Evolutionary conservation across 768 basidiomycete species (phyloP).

Genomic region (Obba rivulosa): DNA sequence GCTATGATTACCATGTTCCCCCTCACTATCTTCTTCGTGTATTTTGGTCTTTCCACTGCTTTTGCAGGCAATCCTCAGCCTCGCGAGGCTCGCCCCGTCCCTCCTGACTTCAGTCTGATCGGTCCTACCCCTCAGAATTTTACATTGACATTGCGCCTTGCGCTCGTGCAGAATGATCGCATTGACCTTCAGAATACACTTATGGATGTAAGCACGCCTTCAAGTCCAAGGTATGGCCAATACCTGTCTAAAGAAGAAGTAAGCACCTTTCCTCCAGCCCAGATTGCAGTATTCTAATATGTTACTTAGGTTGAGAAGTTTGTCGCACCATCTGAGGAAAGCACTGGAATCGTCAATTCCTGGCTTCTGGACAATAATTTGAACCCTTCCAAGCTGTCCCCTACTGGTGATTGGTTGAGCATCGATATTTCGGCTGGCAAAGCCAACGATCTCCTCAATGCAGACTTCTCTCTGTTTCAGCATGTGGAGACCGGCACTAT

Average conservation of each 20-base stretch:
- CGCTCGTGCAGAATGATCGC: constrained; percentile 28
- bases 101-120: constrained; percentile 23
- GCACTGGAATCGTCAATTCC: constrained; percentile 19
- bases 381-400: constrained; percentile 17
- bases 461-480: constrained; percentile 23
- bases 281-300: background rate
- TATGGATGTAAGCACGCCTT: constrained; percentile 32
- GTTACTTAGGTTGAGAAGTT: constrained; percentile 18
- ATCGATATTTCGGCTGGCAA: constrained; percentile 20
- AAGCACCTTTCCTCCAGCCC: background rate
- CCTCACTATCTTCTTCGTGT: too few relatives aligned
- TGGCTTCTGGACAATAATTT: constrained; percentile 22
- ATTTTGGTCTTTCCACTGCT: too few relatives aligned
- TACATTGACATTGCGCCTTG: constrained; percentile 30
- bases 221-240: constrained; percentile 32
- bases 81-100: too few relatives aligned
- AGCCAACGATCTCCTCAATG: constrained; percentile 20
- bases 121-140: constrained; percentile 26
- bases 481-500: constrained; percentile 23
- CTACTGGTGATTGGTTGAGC: constrained; percentile 24
- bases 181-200: constrained; percentile 29
- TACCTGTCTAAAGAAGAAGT: constrained; percentile 34
- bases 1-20: too few relatives aligned
- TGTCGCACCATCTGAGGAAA: constrained; percentile 17
- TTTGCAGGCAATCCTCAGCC: too few relatives aligned